phyloP scores from a whole-genome alignment of 1,284 basidiomycete genomes.

The Baeospora myosura region DNA sequence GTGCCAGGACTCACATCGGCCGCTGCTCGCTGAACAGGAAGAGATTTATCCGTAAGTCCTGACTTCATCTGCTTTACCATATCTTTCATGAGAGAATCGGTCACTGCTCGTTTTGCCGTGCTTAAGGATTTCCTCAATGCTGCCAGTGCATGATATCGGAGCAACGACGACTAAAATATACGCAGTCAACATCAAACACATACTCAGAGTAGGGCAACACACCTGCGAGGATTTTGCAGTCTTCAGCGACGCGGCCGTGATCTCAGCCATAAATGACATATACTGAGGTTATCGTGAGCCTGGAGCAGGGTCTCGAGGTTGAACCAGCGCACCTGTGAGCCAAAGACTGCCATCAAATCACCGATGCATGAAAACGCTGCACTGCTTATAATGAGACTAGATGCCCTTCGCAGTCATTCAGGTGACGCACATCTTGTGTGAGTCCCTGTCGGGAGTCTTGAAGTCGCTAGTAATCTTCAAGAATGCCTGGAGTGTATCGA shows the following conservation, averaged over 20 bases:
- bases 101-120: slow-evolving; percentile 77
- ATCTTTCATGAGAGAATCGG: slow-evolving; percentile 77
- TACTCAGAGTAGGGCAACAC: slow-evolving; percentile 11
- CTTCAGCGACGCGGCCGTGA: slow-evolving; percentile 59
- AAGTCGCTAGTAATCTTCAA: slow-evolving; percentile 68
- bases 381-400: slow-evolving; percentile 29
- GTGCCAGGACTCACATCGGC: slow-evolving; percentile 50
- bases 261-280: slow-evolving; percentile 92
- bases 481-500: slow-evolving; percentile 80
- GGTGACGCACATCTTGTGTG: slow-evolving; percentile 57
- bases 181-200: neutral
- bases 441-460: slow-evolving; percentile 59
- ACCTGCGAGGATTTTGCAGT: slow-evolving; percentile 68
- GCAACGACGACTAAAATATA: slow-evolving; percentile 55
- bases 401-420: slow-evolving; percentile 4
- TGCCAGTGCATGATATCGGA: slow-evolving; percentile 77
- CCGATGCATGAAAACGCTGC: slow-evolving; percentile 79
- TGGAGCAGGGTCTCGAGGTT: slow-evolving; percentile 3
- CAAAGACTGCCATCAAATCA: slow-evolving; percentile 80
- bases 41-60: slow-evolving; percentile 76
- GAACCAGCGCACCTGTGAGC: slow-evolving; percentile 61
- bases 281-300: slow-evolving; percentile 41
- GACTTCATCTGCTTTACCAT: slow-evolving; percentile 78
- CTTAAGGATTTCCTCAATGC: slow-evolving; percentile 72
- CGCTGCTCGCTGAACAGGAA: slow-evolving; percentile 81